Base-by-base conservation (phyloP, 352 stramenopile species). In the Hyaloperonospora arabidopsidis region DNA sequence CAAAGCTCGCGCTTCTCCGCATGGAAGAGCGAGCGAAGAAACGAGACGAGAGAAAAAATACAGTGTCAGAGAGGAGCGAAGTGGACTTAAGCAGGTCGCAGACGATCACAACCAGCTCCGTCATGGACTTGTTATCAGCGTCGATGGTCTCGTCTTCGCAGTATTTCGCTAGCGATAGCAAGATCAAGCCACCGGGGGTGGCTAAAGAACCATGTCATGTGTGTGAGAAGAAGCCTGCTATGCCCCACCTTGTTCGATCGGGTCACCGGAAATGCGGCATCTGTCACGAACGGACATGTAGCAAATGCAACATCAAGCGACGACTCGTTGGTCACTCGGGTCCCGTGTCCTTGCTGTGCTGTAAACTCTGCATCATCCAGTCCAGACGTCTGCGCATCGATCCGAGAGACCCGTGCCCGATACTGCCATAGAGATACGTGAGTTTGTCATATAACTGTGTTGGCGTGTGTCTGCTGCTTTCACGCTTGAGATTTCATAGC, bases 221-320 rank as follows among this genome's bases (percentile, higher is more conserved):
- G 1, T 69, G 61, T 21, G 44, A 54, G 5, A 65, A 59, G 51
- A 69, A 62, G 19, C 50, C 57, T 14, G 48, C 48, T 2, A 56
- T 57, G 56, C 19, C 44, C 14, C 65, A 65, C 12, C 57, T 69
- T 4, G 57, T 72, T 2, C 59, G 63, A 36, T 36, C 54, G 4
- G 59, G 44, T 1, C 54, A 69, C 25, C 60, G 58, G 5, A 51
- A 47, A 10, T 80, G 70, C 35, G 59, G 61, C 13, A 70, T 80
- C 44, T 80, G 70, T 38, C 51, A 45, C 2, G 45, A 64, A 28
- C 47, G 51, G 11, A 51, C 57, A 12, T 80, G 70, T 52, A 63
- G 57, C 38, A 76, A 73, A 39, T 80, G 70, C 52, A 61, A 66
- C 45, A 52, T 77, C 39, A 75, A 73, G 23, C 59, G 68, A 19